A percentile compares a stretch with the other conserved stretches of the same genome.
phyloP scores from a whole-genome alignment of 345 rosid species.

The Salix dunnii region DNA sequence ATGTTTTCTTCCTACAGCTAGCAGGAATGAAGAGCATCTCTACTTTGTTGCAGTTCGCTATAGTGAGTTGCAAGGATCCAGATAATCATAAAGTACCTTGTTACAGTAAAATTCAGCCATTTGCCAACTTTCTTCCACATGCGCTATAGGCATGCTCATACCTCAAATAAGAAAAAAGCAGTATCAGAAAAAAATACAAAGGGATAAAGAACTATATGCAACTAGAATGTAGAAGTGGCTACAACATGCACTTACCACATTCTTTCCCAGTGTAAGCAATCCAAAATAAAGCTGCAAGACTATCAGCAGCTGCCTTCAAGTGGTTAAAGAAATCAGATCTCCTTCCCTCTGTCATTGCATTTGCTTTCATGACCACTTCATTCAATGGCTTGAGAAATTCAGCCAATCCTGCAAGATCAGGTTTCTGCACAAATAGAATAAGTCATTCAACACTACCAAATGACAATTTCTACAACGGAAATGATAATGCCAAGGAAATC shows the following conservation, averaged over 20 bases:
- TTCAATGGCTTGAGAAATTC: constrained; percentile 84
- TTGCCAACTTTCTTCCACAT: constrained; percentile 99
- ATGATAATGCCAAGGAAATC: not conserved
- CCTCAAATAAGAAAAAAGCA: constrained; percentile 47
- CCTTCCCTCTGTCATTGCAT: constrained; percentile 72
- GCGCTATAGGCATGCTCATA: constrained; percentile 96
- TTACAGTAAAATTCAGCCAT: constrained; percentile 96
- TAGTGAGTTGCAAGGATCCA: not conserved
- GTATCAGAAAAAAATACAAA: not conserved
- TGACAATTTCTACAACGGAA: not conserved
- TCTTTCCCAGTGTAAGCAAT: constrained; percentile 89
- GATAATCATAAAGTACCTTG: constrained; percentile 52
- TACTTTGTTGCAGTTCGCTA: not conserved
- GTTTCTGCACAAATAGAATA: constrained; percentile 57
- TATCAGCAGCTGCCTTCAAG: constrained; percentile 71
- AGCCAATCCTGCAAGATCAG: constrained; percentile 61
- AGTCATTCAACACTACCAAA: constrained; percentile 2
- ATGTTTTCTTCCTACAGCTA: constrained; percentile 3
- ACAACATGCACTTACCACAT: constrained; percentile 55
- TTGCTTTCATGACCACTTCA: constrained; percentile 71
- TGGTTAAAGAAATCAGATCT: constrained; percentile 89
- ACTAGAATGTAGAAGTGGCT: not conserved
- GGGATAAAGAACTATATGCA: not conserved
- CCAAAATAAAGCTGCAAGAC: constrained; percentile 89
- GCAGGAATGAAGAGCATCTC: constrained; percentile 6